Base-by-base conservation (phyloP, 2,329 filamentous ascomycete genomes). In the Coniella vitis region DNA sequence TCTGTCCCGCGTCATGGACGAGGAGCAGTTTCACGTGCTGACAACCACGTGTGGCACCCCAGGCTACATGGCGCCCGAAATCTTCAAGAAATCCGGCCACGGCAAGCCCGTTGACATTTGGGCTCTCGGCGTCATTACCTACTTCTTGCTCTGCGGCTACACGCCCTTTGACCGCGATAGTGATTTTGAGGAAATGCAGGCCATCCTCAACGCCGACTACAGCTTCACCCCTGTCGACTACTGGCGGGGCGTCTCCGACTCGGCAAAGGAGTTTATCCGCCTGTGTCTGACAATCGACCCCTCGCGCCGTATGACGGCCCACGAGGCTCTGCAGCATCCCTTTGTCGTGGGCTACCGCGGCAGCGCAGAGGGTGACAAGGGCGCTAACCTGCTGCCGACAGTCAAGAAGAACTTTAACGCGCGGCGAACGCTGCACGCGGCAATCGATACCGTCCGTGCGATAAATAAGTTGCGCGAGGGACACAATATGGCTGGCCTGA, bases 121-220 rank as follows among this genome's bases (percentile, higher is more conserved):
- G 93, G 93, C 93, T 34, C 89, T 97, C 55, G 93, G 93, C 40
- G 93, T 98, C 38, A 98, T 98, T 63, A 97, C 93, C 29, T 98
- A 97, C 73, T 98, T 98, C 72, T 75, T 98, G 25, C 83, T 98
- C 44, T 97, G 93, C 68, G 93, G 93, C 51, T 97, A 97, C 71
- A 98, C 93, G 1, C 93, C 93, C 12, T 98, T 98, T 65, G 93
- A 98, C 69, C 86, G 93, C 48, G 93, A 97, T 67, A 91, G 84
- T 59, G 95, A 98, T 69, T 84, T 97, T 62, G 93, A 98, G 72
- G 93, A 98, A 72, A 97, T 98, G 91, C 91, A 97, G 72, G 93
- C 93, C 59, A 98, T 98, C 63, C 81, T 97, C 49, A 87, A 90
- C 54, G 93, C 93, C 52, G 91, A 97, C 71, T 98, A 97, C 74